These are phyloP conservation scores for Trypanosoma brucei DNA, from an alignment of 208 protist species.

Conservation along the genomic window DNA sequence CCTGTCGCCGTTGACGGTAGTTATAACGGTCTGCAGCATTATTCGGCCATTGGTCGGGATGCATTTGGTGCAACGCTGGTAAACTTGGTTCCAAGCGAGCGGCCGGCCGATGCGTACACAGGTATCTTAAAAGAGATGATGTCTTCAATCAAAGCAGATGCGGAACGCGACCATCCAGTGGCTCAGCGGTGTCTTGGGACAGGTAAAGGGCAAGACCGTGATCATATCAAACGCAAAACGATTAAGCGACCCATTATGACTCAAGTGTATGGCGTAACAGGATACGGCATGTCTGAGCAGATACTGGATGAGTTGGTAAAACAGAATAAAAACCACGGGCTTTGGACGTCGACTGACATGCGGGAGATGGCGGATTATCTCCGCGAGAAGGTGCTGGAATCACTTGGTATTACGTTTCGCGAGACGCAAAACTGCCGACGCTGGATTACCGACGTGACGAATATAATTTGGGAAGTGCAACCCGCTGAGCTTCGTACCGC, in stretches of 20 bases:
- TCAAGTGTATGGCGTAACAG: constrained; percentile 96
- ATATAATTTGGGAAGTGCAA: constrained; percentile 76
- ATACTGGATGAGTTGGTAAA: constrained; percentile 90
- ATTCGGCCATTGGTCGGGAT: constrained; percentile 98
- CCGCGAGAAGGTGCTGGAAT: constrained; percentile 86
- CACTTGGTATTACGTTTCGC: constrained; percentile 84
- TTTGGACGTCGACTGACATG: constrained; percentile 89
- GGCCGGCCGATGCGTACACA: constrained; percentile 96
- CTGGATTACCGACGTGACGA: constrained; percentile 76
- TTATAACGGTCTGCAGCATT: constrained; percentile 99
- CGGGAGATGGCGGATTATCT: constrained; percentile 88
- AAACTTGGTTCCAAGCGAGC: constrained; percentile 92
- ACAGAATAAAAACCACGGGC: constrained; percentile 87
- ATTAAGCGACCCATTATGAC: constrained; percentile 99
- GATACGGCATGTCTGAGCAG: constrained; percentile 95
- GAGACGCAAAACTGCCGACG: constrained; percentile 85
- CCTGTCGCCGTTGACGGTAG: constrained; percentile 96
- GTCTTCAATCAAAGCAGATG: constrained; percentile 79
- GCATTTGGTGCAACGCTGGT: constrained; percentile 92
- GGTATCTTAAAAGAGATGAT: constrained; percentile 93
- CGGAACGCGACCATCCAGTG: constrained; percentile 69
- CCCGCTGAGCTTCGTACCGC: constrained; percentile 77
- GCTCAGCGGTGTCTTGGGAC: constrained; percentile 84
- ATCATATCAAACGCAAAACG: constrained; percentile 95
- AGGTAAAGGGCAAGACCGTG: constrained; percentile 75